Conservation (phyloP, 495 filamentous ascomycete genomes). For the Neurospora pannonica region DNA sequence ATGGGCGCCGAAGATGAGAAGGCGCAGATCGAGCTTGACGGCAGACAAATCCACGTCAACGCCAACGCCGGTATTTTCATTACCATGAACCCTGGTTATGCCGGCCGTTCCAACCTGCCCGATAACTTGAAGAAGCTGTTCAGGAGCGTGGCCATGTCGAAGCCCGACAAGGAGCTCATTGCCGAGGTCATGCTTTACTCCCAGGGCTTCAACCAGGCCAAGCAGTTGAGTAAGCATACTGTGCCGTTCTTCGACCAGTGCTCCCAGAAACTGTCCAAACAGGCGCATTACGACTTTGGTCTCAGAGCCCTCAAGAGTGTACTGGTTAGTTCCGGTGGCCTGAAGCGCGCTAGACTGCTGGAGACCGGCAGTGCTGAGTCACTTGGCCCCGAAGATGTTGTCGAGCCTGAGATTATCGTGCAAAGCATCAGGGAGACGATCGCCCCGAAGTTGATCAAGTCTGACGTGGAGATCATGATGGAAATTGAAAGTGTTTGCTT, state of each 20-base stretch:
- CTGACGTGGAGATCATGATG: constrained; percentile 82
- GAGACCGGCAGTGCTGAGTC: constrained; percentile 31
- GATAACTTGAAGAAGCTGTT: constrained; percentile 99
- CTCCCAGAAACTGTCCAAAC: constrained; percentile 69
- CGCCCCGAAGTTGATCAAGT: constrained; percentile 87
- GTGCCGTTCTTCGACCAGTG: constrained; percentile 98
- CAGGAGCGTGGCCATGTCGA: constrained; percentile 98
- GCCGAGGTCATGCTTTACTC: constrained; percentile 99
- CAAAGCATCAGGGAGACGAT: constrained; percentile 98
- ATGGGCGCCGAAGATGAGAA: constrained; percentile 68
- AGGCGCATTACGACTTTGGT: constrained; percentile 98
- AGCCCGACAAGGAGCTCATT: constrained; percentile 98
- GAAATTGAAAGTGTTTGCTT: constrained; percentile 78
- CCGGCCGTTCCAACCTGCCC: constrained; percentile 91
- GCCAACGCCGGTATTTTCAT: constrained; percentile 96
- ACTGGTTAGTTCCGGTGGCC: constrained; percentile 87
- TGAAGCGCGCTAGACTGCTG: constrained; percentile 77
- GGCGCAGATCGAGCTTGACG: constrained; percentile 84
- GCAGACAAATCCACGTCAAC: constrained; percentile 78
- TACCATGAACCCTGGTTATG: constrained; percentile 99
- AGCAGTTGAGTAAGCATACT: constrained; percentile 81
- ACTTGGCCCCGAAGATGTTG: constrained; percentile 58
- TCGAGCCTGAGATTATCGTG: constrained; percentile 97
- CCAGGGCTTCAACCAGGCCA: constrained; percentile 94
- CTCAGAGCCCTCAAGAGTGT: constrained; percentile 97